phyloP scores from a whole-genome alignment of 129 eudicot species.

The Oenanthe sinensis region DNA sequence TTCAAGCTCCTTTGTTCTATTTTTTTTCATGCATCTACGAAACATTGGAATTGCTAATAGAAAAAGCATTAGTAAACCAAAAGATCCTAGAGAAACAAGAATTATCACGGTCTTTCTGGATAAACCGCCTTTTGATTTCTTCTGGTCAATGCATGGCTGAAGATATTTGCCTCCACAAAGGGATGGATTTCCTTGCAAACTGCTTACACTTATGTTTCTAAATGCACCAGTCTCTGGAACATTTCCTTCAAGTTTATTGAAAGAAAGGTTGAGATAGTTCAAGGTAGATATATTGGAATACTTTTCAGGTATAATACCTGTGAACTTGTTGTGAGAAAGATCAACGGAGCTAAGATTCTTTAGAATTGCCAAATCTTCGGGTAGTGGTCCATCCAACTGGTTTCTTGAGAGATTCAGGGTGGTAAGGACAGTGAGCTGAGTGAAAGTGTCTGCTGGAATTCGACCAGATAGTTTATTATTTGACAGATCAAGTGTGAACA shows the following conservation, averaged over 20 bases:
- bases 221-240: constrained; percentile 48
- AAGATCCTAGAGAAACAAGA: constrained; percentile 30
- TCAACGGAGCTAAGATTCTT: constrained; percentile 37
- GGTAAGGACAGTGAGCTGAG: constrained; percentile 28
- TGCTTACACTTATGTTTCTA: constrained; percentile 23
- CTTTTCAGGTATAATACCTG: constrained; percentile 49
- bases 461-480: constrained; percentile 29
- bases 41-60: constrained; percentile 20
- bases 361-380: constrained; percentile 31
- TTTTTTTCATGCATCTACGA: constrained; percentile 16
- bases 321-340: constrained; percentile 60
- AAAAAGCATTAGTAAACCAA: constrained; percentile 21
- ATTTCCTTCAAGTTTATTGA: constrained; percentile 67
- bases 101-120: constrained; percentile 32
- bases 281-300: constrained; percentile 32
- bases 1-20: constrained; percentile 2
- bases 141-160: constrained; percentile 23
- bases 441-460: constrained; percentile 28
- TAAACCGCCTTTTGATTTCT: constrained; percentile 6
- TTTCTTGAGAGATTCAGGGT: constrained; percentile 52
- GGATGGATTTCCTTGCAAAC: constrained; percentile 53
- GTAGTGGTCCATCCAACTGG: constrained; percentile 54
- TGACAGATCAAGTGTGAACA: constrained; percentile 36
- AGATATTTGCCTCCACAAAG: constrained; percentile 41
- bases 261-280: constrained; percentile 58